These are phyloP conservation scores for Epichloe coenophiala DNA, from an alignment of 2,329 filamentous ascomycete genomes.

Conservation along the genomic window DNA sequence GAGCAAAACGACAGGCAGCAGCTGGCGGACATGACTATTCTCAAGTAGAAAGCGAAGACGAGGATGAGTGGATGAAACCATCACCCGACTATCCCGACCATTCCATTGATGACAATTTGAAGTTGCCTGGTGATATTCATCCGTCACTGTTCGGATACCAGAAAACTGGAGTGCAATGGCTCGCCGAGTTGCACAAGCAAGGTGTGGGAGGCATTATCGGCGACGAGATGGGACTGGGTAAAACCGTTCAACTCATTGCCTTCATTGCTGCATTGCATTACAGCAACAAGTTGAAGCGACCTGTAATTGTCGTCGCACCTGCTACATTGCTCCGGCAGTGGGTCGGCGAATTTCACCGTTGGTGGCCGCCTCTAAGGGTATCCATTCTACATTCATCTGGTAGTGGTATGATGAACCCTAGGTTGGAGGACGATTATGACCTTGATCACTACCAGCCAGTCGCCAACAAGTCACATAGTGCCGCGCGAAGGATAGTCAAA, in stretches of 20 bases:
- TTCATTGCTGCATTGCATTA: constrained; percentile 88
- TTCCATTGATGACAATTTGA: constrained; percentile 59
- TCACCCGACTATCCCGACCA: constrained; percentile 74
- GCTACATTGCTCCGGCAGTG: constrained; percentile 93
- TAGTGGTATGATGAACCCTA: constrained; percentile 88
- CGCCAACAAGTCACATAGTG: constrained; percentile 28
- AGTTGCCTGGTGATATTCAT: constrained; percentile 82
- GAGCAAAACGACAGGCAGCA: constrained; percentile 25
- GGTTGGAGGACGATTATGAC: constrained; percentile 40
- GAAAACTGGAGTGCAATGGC: constrained; percentile 92
- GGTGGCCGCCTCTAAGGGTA: constrained; percentile 98
- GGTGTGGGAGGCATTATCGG: constrained; percentile 88
- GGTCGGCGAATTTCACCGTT: constrained; percentile 96
- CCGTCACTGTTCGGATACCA: constrained; percentile 92
- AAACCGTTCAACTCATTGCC: constrained; percentile 61
- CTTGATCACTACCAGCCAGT: constrained; percentile 28
- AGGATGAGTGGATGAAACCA: constrained; percentile 67
- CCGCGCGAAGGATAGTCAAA: constrained; percentile 69
- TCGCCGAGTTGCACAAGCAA: constrained; percentile 82
- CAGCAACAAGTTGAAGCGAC: constrained; percentile 70
- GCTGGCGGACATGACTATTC: constrained; percentile 16
- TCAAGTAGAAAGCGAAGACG: constrained; percentile 28
- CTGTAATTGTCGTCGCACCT: constrained; percentile 82
- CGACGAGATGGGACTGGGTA: constrained; percentile 98
- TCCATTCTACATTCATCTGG: constrained; percentile 92